Conservation (phyloP, 2,329 filamentous ascomycete species). For the Rhynchosporium agropyri region DNA sequence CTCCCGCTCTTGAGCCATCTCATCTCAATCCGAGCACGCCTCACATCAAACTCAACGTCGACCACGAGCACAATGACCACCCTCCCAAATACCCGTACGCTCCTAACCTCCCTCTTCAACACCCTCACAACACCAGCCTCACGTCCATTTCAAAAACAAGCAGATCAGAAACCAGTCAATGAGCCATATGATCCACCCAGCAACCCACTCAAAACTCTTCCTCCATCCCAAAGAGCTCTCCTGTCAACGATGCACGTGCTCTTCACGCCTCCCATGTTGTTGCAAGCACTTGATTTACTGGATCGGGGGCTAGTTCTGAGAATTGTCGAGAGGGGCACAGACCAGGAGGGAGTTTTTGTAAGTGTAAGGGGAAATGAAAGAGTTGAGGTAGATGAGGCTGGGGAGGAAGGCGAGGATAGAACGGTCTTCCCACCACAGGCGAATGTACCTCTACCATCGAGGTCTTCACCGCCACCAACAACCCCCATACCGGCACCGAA, state of each 20-base stretch:
- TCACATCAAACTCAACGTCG: background rate
- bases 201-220: conserved; percentile 34
- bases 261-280: conserved; percentile 72
- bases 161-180: conserved; percentile 2
- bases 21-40: background rate
- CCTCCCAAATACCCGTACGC: conserved; percentile 36
- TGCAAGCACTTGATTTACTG: conserved; percentile 85
- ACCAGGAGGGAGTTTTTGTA: background rate
- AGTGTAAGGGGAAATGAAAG: background rate
- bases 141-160: background rate
- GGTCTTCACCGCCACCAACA: background rate
- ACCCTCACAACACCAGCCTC: conserved; percentile 28
- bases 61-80: conserved; percentile 13
- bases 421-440: conserved; percentile 26
- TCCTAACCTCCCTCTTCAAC: conserved; percentile 40
- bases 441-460: conserved; percentile 19
- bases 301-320: conserved; percentile 74
- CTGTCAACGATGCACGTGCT: conserved; percentile 70
- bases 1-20: too few relatives aligned
- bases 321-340: conserved; percentile 42
- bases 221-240: conserved; percentile 45
- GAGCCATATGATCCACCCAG: conserved; percentile 11
- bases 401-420: background rate
- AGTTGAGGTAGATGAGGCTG: background rate
- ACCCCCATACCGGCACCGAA: background rate